Evolutionary conservation across 2,329 filamentous ascomycete species (phyloP).

Genomic region (Ophiostoma triangulosporum): DNA sequence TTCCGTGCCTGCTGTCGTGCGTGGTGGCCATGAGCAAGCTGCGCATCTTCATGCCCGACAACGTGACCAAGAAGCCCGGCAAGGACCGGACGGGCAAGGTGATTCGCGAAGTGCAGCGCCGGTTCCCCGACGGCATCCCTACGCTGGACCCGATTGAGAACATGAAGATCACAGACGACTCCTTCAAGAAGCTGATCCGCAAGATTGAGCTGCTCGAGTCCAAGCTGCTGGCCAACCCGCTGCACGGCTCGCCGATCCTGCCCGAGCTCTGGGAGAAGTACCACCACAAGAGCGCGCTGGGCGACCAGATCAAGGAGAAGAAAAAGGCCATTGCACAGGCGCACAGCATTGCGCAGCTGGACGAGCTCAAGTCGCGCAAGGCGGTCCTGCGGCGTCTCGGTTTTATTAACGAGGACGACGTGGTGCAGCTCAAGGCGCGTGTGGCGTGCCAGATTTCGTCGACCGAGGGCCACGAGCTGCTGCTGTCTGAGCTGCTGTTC

Average conservation of each 20-base stretch:
- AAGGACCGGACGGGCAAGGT: slow-evolving; percentile 53
- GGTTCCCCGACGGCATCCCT: slow-evolving; percentile 86
- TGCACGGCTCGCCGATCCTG: slow-evolving; percentile 80
- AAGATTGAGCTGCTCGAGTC: slow-evolving; percentile 98
- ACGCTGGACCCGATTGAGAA: slow-evolving; percentile 88
- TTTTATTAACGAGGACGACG: slow-evolving; percentile 91
- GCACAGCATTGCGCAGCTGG: slow-evolving; percentile 79
- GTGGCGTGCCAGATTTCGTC: slow-evolving; percentile 97
- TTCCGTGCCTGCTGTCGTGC: slow-evolving; percentile 76
- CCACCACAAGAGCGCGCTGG: slow-evolving; percentile 60
- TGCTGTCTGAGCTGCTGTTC: slow-evolving; percentile 86
- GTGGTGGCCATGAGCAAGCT: slow-evolving; percentile 76
- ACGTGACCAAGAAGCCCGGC: slow-evolving; percentile 54
- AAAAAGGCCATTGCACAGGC: slow-evolving; percentile 80
- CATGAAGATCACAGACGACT: slow-evolving; percentile 86
- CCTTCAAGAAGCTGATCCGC: slow-evolving; percentile 81
- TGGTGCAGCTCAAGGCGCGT: slow-evolving; percentile 91
- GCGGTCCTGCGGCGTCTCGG: slow-evolving; percentile 84
- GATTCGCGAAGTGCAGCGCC: slow-evolving; percentile 65
- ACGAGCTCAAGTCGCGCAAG: slow-evolving; percentile 92
- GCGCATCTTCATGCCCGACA: slow-evolving; percentile 68
- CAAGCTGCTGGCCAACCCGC: slow-evolving; percentile 70
- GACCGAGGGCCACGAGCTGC: slow-evolving; percentile 75
- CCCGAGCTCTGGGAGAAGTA: slow-evolving; percentile 81
- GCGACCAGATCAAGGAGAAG: slow-evolving; percentile 68